Evolutionary conservation across 163 green algal genomes (phyloP).

Genomic region (Volvox carteri): DNA sequence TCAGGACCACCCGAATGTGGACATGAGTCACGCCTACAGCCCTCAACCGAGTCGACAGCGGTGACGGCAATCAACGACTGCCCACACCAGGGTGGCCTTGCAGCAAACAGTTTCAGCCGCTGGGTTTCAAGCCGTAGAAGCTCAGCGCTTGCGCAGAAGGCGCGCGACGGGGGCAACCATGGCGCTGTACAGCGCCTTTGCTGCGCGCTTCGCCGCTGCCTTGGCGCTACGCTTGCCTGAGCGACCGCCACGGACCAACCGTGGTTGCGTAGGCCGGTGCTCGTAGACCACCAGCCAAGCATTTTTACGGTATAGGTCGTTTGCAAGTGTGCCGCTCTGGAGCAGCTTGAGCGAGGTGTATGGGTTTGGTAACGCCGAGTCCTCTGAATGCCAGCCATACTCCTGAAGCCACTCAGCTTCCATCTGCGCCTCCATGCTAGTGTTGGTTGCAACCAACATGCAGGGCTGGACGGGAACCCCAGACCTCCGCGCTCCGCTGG

Average conservation of each 20-base stretch:
- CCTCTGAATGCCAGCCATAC: background rate
- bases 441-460: constrained; percentile 56
- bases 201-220: background rate
- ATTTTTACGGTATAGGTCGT: constrained; percentile 65
- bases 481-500: too few species aligned
- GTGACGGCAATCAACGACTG: too few species aligned
- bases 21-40: too few species aligned
- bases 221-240: background rate
- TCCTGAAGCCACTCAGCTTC: constrained; percentile 50
- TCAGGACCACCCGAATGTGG: too few species aligned
- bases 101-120: too few species aligned
- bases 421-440: constrained; percentile 53
- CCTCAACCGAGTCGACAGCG: too few species aligned
- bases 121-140: too few species aligned
- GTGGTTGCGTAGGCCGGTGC: background rate
- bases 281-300: constrained; percentile 56
- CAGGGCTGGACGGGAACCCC: background rate
- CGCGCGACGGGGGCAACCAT: background rate
- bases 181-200: background rate
- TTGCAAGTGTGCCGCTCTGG: constrained; percentile 60
- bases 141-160: too few species aligned
- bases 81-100: too few species aligned
- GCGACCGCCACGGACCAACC: background rate
- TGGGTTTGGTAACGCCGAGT: constrained; percentile 23
- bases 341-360: constrained; percentile 56